A percentile compares a stretch with the other conserved stretches of the same genome.
These are phyloP conservation scores for Chiua virens DNA, from an alignment of 768 basidiomycete genomes.

Conservation along the genomic window DNA sequence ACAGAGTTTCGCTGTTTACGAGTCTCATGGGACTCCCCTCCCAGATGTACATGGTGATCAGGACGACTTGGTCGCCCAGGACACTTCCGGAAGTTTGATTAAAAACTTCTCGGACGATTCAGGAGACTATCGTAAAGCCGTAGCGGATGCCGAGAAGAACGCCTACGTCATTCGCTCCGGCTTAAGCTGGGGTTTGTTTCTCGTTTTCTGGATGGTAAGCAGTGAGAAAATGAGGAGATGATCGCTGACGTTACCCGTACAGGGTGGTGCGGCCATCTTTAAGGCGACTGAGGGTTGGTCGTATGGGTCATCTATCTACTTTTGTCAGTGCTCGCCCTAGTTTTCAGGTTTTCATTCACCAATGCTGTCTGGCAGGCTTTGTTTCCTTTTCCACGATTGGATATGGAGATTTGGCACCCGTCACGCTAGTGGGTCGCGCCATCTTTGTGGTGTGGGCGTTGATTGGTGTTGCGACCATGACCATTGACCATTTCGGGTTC, in stretches of 20 bases:
- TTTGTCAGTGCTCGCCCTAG: slow-evolving; percentile 48
- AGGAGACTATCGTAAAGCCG: slow-evolving; percentile 18
- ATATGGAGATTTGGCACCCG: slow-evolving; percentile 63
- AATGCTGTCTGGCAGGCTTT: slow-evolving; percentile 47
- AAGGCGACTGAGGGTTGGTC: slow-evolving; percentile 66
- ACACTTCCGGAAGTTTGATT: slow-evolving; percentile 11
- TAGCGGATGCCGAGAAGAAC: slow-evolving; percentile 45
- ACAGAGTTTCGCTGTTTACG: slow-evolving; percentile 45
- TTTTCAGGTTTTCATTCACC: background rate
- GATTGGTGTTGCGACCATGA: slow-evolving; percentile 74
- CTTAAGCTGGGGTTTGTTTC: slow-evolving; percentile 60
- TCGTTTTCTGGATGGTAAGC: slow-evolving; percentile 76
- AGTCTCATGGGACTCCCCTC: slow-evolving; percentile 14
- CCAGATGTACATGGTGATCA: background rate
- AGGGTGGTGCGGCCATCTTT: slow-evolving; percentile 74
- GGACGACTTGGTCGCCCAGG: background rate
- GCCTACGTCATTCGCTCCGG: slow-evolving; percentile 57
- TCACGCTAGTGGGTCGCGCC: slow-evolving; percentile 67
- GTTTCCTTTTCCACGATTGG: slow-evolving; percentile 75
- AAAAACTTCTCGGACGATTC: slow-evolving; percentile 4
- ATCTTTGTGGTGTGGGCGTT: slow-evolving; percentile 81
- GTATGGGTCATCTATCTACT: slow-evolving; percentile 65
- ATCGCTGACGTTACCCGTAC: background rate
- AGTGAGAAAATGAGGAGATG: background rate
- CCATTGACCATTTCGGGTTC: slow-evolving; percentile 69